Evolutionary conservation across 2,329 filamentous ascomycete genomes (phyloP).

Genomic region (Calonectria leucothoes): DNA sequence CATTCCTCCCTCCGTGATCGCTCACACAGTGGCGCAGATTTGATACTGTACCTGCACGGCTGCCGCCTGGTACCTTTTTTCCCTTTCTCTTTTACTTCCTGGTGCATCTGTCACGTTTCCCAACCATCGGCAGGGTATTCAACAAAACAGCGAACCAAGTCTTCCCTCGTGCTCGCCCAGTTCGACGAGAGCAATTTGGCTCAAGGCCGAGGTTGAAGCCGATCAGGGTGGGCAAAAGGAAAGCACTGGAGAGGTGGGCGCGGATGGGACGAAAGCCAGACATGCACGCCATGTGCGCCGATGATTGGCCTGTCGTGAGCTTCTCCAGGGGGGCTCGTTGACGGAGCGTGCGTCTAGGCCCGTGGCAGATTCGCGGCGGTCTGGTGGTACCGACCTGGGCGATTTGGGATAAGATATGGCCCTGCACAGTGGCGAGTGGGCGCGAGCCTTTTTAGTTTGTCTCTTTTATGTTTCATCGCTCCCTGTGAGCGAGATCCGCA

Average conservation of each 20-base stretch:
- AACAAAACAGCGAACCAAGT: constrained; percentile 18
- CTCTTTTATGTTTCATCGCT: not conserved
- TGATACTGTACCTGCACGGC: not conserved
- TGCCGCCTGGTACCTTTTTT: not conserved
- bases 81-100: not conserved
- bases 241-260: constrained; percentile 19
- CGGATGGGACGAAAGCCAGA: constrained; percentile 24
- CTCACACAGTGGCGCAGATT: not conserved
- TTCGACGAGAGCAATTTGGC: constrained; percentile 28
- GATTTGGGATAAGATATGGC: not conserved
- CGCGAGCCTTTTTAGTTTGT: not conserved
- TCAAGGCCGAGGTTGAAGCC: not conserved
- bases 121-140: not conserved
- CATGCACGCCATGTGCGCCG: constrained; percentile 44
- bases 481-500: not conserved
- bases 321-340: not conserved
- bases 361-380: constrained; percentile 6
- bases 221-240: not conserved
- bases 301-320: constrained; percentile 42
- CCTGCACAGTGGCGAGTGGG: not conserved
- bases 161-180: constrained; percentile 31
- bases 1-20: not conserved
- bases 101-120: not conserved
- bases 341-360: constrained; percentile 5
- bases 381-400: not conserved